A percentile compares a stretch with the other conserved stretches of the same genome.
These are phyloP conservation scores for Neurospora sp. DNA, from an alignment of 2,329 filamentous ascomycete genomes.

Conservation along the genomic window DNA sequence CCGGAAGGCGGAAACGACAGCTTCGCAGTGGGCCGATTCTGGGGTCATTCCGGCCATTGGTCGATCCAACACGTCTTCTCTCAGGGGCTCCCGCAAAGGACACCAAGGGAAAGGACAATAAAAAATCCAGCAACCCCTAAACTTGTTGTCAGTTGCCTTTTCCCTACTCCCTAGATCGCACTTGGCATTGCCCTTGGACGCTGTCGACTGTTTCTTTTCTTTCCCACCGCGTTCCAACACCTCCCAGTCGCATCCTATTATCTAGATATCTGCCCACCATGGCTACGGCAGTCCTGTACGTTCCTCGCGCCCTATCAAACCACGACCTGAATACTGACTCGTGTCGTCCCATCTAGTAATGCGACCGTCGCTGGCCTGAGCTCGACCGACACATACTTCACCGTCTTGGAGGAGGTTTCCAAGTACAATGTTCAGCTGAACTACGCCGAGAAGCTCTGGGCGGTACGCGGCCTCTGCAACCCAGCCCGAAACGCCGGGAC, in stretches of 20 bases:
- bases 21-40: background rate
- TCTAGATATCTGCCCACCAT: slow-evolving; percentile 18
- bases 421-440: slow-evolving; percentile 80
- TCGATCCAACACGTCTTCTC: background rate
- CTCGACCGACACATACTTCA: slow-evolving; percentile 42
- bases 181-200: slow-evolving; percentile 6
- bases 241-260: background rate
- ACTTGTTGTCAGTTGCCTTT: background rate
- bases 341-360: slow-evolving; percentile 25
- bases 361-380: slow-evolving; percentile 36
- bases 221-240: background rate
- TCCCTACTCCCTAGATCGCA: slow-evolving; percentile 10
- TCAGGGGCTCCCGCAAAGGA: slow-evolving; percentile 1
- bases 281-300: slow-evolving; percentile 22
- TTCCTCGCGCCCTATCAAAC: background rate
- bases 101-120: slow-evolving; percentile 3
- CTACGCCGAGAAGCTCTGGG: slow-evolving; percentile 81
- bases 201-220: slow-evolving; percentile 3
- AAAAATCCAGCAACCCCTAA: slow-evolving; percentile 18
- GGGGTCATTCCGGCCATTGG: slow-evolving; percentile 7
- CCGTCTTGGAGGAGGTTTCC: slow-evolving; percentile 52
- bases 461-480: slow-evolving; percentile 36
- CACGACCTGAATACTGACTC: slow-evolving; percentile 6
- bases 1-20: background rate
- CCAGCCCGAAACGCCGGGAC: slow-evolving; percentile 6